phyloP scores from a whole-genome alignment of 179 eudicot species.

The Silene vulgaris region DNA sequence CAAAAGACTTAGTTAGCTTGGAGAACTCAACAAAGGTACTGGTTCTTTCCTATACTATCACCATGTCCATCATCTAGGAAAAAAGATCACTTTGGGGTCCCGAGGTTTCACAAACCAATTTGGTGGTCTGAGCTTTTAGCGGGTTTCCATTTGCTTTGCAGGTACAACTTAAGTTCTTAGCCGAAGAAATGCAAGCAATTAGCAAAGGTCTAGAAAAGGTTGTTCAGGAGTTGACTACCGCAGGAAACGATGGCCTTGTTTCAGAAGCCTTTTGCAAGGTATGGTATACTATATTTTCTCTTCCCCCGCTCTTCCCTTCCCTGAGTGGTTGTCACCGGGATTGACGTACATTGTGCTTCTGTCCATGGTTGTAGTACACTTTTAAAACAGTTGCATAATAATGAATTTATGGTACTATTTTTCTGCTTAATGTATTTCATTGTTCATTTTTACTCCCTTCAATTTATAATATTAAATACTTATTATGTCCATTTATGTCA shows the following conservation, averaged over 20 bases:
- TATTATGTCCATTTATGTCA: too few species aligned
- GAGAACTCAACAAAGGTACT: slow-evolving; percentile 80
- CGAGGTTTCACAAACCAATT: background rate
- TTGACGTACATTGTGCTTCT: background rate
- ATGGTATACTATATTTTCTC: background rate
- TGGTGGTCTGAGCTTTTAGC: background rate
- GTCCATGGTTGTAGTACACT: background rate
- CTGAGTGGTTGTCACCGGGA: background rate
- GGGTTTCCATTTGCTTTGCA: slow-evolving; percentile 19
- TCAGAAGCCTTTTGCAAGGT: slow-evolving; percentile 39
- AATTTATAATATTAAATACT: too few species aligned
- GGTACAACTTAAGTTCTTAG: slow-evolving; percentile 44
- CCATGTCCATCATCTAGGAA: slow-evolving; percentile 12
- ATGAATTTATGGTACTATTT: background rate
- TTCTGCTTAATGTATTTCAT: background rate
- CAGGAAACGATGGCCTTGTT: slow-evolving; percentile 41
- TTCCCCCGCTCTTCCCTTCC: background rate
- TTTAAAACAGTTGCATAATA: background rate
- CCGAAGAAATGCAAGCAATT: slow-evolving; percentile 52
- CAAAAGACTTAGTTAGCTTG: slow-evolving; percentile 63
- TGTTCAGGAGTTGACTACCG: slow-evolving; percentile 42
- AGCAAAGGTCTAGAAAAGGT: slow-evolving; percentile 50
- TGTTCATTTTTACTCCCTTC: too few species aligned
- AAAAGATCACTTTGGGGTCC: background rate
- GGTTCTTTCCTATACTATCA: background rate